phyloP scores from a whole-genome alignment of 1,139 yeast genomes.

The Debaryomyces nepalensis region DNA sequence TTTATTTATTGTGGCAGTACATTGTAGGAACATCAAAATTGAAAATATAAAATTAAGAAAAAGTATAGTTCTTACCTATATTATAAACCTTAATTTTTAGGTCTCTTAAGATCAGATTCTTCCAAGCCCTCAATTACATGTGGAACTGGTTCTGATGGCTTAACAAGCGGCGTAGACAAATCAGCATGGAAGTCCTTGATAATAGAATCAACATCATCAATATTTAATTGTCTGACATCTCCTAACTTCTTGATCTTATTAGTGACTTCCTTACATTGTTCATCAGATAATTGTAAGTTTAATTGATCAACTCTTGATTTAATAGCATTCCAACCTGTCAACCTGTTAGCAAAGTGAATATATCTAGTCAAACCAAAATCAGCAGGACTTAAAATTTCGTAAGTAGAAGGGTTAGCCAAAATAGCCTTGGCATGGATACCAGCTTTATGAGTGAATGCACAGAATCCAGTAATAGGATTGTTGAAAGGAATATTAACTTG shows the following conservation, averaged over 20 bases:
- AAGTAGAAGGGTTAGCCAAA: slow-evolving; percentile 62
- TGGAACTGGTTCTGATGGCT: slow-evolving; percentile 20
- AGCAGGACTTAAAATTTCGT: slow-evolving; percentile 59
- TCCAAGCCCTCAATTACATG: slow-evolving; percentile 29
- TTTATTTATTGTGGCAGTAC: too few species aligned
- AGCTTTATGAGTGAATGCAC: slow-evolving; percentile 67
- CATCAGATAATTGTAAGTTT: slow-evolving; percentile 55
- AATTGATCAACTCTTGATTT: slow-evolving; percentile 53
- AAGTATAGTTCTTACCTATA: not conserved
- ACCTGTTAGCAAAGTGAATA: slow-evolving; percentile 61
- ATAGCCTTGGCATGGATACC: slow-evolving; percentile 67
- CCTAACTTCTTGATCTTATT: slow-evolving; percentile 59
- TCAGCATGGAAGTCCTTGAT: slow-evolving; percentile 50
- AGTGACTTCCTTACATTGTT: slow-evolving; percentile 60
- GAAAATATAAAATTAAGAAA: not conserved
- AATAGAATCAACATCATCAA: slow-evolving; percentile 54
- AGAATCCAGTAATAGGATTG: slow-evolving; percentile 65
- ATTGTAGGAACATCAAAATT: too few species aligned
- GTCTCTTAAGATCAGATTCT: slow-evolving; percentile 18
- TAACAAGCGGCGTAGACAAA: slow-evolving; percentile 30
- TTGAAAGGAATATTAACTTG: slow-evolving; percentile 63
- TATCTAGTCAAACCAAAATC: slow-evolving; percentile 62
- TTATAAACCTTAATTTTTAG: slow-evolving; percentile 14
- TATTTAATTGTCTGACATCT: slow-evolving; percentile 54
- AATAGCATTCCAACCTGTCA: slow-evolving; percentile 61